These are phyloP conservation scores for Bipolaris bicolor DNA, from an alignment of 2,329 filamentous ascomycete species.

Conservation along the genomic window DNA sequence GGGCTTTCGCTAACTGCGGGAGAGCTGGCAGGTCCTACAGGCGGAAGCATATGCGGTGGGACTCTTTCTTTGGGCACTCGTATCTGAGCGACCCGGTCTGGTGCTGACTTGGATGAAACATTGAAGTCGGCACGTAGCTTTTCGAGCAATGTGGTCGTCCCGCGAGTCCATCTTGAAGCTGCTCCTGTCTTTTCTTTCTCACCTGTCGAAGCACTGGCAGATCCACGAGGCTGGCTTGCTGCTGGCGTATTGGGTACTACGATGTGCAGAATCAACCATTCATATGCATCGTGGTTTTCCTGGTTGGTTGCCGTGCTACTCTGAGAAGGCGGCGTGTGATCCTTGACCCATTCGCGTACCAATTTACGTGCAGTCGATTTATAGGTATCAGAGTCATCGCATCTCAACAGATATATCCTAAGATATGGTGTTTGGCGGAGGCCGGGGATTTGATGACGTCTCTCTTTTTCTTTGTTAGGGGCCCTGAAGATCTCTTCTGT, in stretches of 20 bases:
- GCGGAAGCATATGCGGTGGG: conserved; percentile 55
- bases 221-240: conserved; percentile 74
- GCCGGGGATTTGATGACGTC: conserved; percentile 93
- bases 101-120: conserved; percentile 70
- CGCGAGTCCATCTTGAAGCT: conserved; percentile 76
- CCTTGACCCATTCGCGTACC: conserved; percentile 89
- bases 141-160: conserved; percentile 83
- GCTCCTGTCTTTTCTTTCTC: conserved; percentile 69
- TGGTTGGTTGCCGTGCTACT: conserved; percentile 68
- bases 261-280: conserved; percentile 94
- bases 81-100: conserved; percentile 85
- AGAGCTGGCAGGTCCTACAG: conserved; percentile 45
- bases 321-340: conserved; percentile 64
- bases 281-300: conserved; percentile 94
- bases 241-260: conserved; percentile 85
- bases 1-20: conserved; percentile 63
- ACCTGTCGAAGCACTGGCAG: conserved; percentile 56
- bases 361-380: conserved; percentile 78
- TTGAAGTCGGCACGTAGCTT: conserved; percentile 93
- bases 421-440: conserved; percentile 91
- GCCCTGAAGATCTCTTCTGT: conserved; percentile 37
- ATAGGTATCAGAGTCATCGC: conserved; percentile 95
- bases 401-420: conserved; percentile 86
- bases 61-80: conserved; percentile 65
- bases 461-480: conserved; percentile 53